These are phyloP conservation scores for Phytopythium boreale DNA, from an alignment of 352 stramenopile genomes.

Conservation along the genomic window DNA sequence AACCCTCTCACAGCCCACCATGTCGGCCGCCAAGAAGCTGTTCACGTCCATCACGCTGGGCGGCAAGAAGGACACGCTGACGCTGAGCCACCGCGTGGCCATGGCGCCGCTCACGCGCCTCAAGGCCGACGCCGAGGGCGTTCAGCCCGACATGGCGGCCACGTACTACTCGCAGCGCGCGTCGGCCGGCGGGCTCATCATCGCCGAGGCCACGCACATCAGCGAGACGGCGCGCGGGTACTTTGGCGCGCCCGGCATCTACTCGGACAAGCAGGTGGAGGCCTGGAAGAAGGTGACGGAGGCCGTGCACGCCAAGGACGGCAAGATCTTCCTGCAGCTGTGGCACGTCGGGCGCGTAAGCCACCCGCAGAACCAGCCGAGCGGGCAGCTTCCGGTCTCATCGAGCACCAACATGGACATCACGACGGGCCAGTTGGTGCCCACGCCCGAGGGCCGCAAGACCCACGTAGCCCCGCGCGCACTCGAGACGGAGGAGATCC, in stretches of 20 bases:
- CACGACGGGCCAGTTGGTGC: conserved; percentile 13
- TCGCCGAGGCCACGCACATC: no score
- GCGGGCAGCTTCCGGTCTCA: conserved; percentile 38
- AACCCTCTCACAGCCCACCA: no score
- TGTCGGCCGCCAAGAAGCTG: conserved; percentile 23
- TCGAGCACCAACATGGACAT: no score
- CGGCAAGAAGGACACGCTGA: no score
- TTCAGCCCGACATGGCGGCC: no score
- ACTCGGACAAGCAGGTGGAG: conserved; percentile 38
- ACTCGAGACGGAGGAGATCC: conserved; percentile 73
- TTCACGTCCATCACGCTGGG: conserved; percentile 27
- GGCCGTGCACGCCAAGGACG: no score
- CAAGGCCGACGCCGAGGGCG: no score
- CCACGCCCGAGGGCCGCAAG: conserved; percentile 33
- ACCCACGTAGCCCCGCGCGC: conserved; percentile 41
- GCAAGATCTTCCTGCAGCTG: conserved; percentile 31
- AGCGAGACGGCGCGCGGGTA: conserved; percentile 27
- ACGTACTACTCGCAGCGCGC: conserved; percentile 37
- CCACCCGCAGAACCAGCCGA: conserved; percentile 31
- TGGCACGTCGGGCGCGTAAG: conserved; percentile 28
- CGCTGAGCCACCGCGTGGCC: no score
- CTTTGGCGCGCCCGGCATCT: conserved; percentile 40
- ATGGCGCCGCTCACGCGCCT: no score
- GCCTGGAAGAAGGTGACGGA: no score
- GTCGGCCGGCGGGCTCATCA: no score